These are phyloP conservation scores for Mucor racemosus DNA, from an alignment of 371 early-diverging fungal species.

Conservation along the genomic window DNA sequence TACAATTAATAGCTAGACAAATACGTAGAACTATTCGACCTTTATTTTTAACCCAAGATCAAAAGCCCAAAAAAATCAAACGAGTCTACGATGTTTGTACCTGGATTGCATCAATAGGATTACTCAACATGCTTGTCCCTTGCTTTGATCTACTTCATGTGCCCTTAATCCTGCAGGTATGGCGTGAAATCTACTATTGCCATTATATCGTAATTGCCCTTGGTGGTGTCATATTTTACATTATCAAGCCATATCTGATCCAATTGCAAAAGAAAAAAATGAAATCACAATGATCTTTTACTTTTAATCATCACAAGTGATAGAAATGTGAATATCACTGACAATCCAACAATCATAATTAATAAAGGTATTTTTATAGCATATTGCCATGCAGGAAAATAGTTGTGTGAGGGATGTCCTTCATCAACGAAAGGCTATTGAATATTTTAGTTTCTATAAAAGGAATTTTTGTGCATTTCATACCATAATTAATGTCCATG, in stretches of 20 bases:
- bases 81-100: conserved; percentile 70
- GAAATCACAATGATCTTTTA: conserved; percentile 31
- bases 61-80: conserved; percentile 15
- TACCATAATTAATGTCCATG: conserved; percentile 90
- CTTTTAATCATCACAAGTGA: conserved; percentile 86
- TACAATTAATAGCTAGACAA: conserved; percentile 36
- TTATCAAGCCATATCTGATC: conserved; percentile 13
- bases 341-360: conserved; percentile 78
- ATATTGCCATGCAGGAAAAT: conserved; percentile 85
- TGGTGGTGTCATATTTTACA: conserved; percentile 26
- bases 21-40: conserved; percentile 77
- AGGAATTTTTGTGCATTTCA: background rate
- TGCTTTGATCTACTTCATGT: conserved; percentile 76
- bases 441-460: background rate
- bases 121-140: conserved; percentile 70
- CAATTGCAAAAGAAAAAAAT: conserved; percentile 22
- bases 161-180: conserved; percentile 57
- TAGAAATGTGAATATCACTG: conserved; percentile 78
- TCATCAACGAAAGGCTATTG: conserved; percentile 90
- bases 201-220: conserved; percentile 55
- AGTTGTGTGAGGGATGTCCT: conserved; percentile 76
- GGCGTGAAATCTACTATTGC: conserved; percentile 58
- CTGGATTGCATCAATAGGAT: conserved; percentile 64
- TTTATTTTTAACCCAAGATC: conserved; percentile 41
- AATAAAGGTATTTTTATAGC: conserved; percentile 87